Conservation (phyloP, 345 rosid species). For the Ceriops tagal region DNA sequence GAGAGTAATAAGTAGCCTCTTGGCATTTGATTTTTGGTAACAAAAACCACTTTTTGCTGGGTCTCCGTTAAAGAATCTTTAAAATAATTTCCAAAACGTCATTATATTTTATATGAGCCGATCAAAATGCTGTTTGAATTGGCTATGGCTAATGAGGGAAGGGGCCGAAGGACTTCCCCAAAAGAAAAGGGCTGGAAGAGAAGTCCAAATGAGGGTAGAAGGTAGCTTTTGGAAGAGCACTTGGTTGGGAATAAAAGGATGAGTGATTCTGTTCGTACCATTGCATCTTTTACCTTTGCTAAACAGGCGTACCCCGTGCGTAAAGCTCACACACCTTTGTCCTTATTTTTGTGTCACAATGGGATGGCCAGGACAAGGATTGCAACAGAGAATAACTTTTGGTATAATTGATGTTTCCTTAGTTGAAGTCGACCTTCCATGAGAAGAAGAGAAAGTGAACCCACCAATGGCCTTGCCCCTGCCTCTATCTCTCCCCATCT, state of each 20-base stretch:
- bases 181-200: conserved; percentile 16
- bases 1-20: too few species aligned
- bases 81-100: too few species aligned
- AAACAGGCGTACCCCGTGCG: background rate
- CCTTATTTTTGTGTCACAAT: background rate
- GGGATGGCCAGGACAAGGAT: conserved; percentile 10
- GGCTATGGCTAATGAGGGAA: too few species aligned
- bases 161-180: conserved; percentile 18
- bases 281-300: conserved; percentile 1
- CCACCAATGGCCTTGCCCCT: background rate
- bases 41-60: too few species aligned
- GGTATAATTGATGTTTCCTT: conserved; percentile 13
- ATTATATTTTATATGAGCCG: too few species aligned
- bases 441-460: conserved; percentile 26
- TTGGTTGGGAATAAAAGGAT: conserved; percentile 18
- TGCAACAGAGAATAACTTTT: conserved; percentile 23
- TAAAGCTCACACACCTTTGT: conserved; percentile 12
- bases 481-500: background rate
- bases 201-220: conserved; percentile 21
- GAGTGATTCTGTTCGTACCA: conserved; percentile 12
- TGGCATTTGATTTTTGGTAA: too few species aligned
- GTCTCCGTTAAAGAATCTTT: too few species aligned
- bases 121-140: too few species aligned
- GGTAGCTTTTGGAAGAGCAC: conserved; percentile 29
- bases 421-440: conserved; percentile 14